Conservation (phyloP, 225 moss, liverwort and hornwort species). For the Physcomitrium patens region DNA sequence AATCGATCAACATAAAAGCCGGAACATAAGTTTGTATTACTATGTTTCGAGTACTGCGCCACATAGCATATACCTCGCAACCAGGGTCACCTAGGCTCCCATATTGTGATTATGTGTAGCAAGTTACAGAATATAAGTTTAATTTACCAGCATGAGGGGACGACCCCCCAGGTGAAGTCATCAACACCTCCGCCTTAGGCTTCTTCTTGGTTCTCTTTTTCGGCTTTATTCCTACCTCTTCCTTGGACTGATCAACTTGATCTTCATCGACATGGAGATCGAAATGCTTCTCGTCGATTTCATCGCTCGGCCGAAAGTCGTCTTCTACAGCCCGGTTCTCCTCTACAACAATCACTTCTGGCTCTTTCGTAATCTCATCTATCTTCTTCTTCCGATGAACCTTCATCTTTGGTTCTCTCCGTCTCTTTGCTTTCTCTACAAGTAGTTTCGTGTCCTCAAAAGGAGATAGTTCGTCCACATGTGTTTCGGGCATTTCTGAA, state of each 20-base stretch:
- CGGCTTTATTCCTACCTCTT: constrained; percentile 58
- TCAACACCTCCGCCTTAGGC: constrained; percentile 58
- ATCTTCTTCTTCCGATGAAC: constrained; percentile 66
- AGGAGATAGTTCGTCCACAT: constrained; percentile 28
- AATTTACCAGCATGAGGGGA: constrained; percentile 63
- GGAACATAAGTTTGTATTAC: neutral
- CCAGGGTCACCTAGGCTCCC: constrained; percentile 15
- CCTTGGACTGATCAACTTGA: constrained; percentile 54
- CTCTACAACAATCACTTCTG: constrained; percentile 51
- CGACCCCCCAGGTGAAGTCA: constrained; percentile 62
- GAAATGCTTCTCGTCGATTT: constrained; percentile 50
- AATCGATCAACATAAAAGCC: neutral
- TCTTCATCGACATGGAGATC: constrained; percentile 45
- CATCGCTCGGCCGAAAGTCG: constrained; percentile 58
- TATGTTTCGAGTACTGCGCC: too few species aligned
- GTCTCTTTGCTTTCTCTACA: constrained; percentile 52
- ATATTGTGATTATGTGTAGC: constrained; percentile 18
- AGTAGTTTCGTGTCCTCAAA: constrained; percentile 39
- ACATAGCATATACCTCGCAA: neutral
- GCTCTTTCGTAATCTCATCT: constrained; percentile 61
- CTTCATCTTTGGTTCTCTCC: constrained; percentile 56
- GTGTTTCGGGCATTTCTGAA: constrained; percentile 32
- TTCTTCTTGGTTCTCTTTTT: constrained; percentile 79
- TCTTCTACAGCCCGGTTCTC: constrained; percentile 67
- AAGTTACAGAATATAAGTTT: constrained; percentile 32